These are phyloP conservation scores for cucumber (Cucumis sativus) DNA, from an alignment of 306 rosid genomes.

Conservation along the genomic window Cucumber_9930_V3 NC_026658.2:16397501-16398000, in stretches of 20 bases:
- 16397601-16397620: conserved; percentile 8
- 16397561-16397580: conserved; percentile 76
- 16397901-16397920: conserved; percentile 89
- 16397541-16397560: conserved; percentile 45
- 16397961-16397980: conserved; percentile 87
- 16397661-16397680: conserved; percentile 49
- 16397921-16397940: conserved; percentile 85
- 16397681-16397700: conserved; percentile 66
- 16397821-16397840: conserved; percentile 36
- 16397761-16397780: conserved; percentile 42
- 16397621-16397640: conserved; percentile 64
- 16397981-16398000: conserved; percentile 91
- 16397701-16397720: conserved; percentile 29
- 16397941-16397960: conserved; percentile 85
- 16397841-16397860: conserved; percentile 34
- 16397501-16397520: conserved; percentile 22
- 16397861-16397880: conserved; percentile 57
- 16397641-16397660: conserved; percentile 75
- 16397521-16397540: conserved; percentile 50
- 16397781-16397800: conserved; percentile 71
- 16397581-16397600: conserved; percentile 51
- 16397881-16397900: conserved; percentile 99
- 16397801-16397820: conserved; percentile 32
- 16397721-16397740: conserved; percentile 39
- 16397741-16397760: conserved; percentile 32